Evolutionary conservation across 2,329 filamentous ascomycete genomes (phyloP).

Genomic region (Fusarium armeniacum): DNA sequence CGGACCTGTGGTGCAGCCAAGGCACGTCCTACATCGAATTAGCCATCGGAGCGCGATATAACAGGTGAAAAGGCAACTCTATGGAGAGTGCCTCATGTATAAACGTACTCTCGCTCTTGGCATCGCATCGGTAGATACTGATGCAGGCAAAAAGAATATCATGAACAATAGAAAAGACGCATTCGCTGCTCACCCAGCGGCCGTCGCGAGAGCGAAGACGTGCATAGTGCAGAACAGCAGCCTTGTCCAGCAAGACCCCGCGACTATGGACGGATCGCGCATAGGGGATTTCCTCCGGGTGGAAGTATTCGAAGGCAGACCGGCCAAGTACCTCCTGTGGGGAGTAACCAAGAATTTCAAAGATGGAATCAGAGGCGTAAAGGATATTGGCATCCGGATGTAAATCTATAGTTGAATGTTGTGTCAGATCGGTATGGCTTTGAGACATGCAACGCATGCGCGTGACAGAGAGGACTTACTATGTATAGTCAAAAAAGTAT

Average conservation of each 20-base stretch:
- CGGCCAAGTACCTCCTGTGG: constrained; percentile 81
- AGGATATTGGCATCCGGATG: constrained; percentile 81
- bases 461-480: constrained; percentile 67
- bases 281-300: constrained; percentile 82
- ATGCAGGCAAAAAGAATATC: constrained; percentile 89
- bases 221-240: constrained; percentile 85
- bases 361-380: constrained; percentile 86
- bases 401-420: constrained; percentile 64
- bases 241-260: constrained; percentile 84
- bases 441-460: background rate
- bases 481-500: constrained; percentile 92
- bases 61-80: background rate
- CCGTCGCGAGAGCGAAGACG: constrained; percentile 77
- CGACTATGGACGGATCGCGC: constrained; percentile 80
- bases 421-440: constrained; percentile 12
- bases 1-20: constrained; percentile 83
- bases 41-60: constrained; percentile 17
- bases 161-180: constrained; percentile 90
- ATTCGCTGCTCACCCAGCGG: constrained; percentile 84
- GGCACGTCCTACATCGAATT: constrained; percentile 72
- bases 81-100: background rate
- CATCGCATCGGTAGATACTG: constrained; percentile 78
- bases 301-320: constrained; percentile 89
- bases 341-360: constrained; percentile 84
- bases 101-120: constrained; percentile 79